These are phyloP conservation scores for Solanum dulcamara DNA, from an alignment of 257 asterid genomes.

Conservation along the genomic window DNA sequence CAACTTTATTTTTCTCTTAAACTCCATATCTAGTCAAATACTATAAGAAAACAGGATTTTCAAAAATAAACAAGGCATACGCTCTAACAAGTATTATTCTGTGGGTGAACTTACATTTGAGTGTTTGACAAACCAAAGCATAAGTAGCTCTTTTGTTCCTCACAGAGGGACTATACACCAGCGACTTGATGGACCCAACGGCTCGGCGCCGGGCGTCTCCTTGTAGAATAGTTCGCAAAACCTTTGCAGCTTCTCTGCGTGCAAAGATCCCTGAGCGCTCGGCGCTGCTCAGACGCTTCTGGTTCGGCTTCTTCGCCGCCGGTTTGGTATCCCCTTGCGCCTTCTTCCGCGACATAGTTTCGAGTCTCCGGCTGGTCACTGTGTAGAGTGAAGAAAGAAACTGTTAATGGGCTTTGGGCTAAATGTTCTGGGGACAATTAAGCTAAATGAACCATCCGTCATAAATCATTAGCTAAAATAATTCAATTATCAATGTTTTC, in stretches of 20 bases:
- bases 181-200: conserved; percentile 73
- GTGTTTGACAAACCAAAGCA: conserved; percentile 87
- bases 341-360: conserved; percentile 42
- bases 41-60: not conserved
- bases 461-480: too few species aligned
- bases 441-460: too few species aligned
- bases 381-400: not conserved
- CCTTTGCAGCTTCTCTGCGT: conserved; percentile 91
- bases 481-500: too few species aligned
- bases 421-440: not conserved
- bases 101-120: conserved; percentile 48
- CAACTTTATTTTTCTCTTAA: not conserved
- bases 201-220: conserved; percentile 92
- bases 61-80: not conserved
- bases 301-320: conserved; percentile 21
- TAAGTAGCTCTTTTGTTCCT: conserved; percentile 81
- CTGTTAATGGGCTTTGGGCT: not conserved
- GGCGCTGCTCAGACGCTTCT: conserved; percentile 35
- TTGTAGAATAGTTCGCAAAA: conserved; percentile 62
- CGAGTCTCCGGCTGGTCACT: not conserved
- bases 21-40: not conserved
- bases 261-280: conserved; percentile 86
- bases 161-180: conserved; percentile 68
- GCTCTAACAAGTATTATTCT: not conserved
- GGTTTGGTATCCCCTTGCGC: conserved; percentile 10